Evolutionary conservation across 2,329 filamentous ascomycete species (phyloP).

Genomic region (Hypocrella siamensis): DNA sequence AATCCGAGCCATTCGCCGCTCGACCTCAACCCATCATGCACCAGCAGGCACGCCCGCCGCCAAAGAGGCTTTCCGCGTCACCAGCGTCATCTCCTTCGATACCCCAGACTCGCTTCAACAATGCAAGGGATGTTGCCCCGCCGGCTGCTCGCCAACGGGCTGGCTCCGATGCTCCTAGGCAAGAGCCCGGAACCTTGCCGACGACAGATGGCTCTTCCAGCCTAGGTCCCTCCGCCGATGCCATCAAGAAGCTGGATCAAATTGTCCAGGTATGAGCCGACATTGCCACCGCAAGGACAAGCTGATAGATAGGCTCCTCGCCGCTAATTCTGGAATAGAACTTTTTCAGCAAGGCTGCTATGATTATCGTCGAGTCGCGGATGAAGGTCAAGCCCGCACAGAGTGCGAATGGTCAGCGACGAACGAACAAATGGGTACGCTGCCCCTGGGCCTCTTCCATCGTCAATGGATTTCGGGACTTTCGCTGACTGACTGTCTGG

Average conservation of each 20-base stretch:
- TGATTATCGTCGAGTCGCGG: constrained; percentile 69
- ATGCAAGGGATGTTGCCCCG: constrained; percentile 48
- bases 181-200: constrained; percentile 29
- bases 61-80: constrained; percentile 50
- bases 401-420: constrained; percentile 27
- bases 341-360: constrained; percentile 76
- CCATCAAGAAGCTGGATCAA: constrained; percentile 71
- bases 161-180: constrained; percentile 24
- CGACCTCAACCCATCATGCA: constrained; percentile 48
- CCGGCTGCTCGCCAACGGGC: constrained; percentile 24
- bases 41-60: constrained; percentile 68
- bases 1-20: constrained; percentile 4
- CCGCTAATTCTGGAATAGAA: constrained; percentile 41
- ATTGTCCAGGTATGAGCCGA: constrained; percentile 59
- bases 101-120: constrained; percentile 51
- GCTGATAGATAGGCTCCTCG: neutral
- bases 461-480: neutral
- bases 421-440: constrained; percentile 78
- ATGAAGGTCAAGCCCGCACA: constrained; percentile 46
- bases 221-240: constrained; percentile 44
- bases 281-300: neutral
- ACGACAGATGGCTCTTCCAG: constrained; percentile 27
- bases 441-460: neutral
- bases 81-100: constrained; percentile 58
- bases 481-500: neutral